Conservation (phyloP, 2,329 filamentous ascomycete species). For the Trichoderma endophyticum region DNA sequence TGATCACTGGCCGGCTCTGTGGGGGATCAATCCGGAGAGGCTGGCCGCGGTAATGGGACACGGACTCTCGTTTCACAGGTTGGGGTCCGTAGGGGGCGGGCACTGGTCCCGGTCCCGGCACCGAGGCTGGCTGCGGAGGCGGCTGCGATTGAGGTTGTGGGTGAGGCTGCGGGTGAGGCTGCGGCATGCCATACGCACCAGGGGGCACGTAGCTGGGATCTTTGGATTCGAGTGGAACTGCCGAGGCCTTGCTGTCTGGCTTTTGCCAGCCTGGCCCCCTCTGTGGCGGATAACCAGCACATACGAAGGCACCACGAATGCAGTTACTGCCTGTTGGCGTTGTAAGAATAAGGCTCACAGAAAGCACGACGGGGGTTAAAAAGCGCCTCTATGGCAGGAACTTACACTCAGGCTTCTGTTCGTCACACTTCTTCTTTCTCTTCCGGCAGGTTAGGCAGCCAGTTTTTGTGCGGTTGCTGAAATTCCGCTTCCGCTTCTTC, state of each 20-base stretch:
- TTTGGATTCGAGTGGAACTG: constrained; percentile 80
- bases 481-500: constrained; percentile 74
- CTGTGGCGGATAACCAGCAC: constrained; percentile 84
- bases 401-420: constrained; percentile 88
- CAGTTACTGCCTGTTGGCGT: constrained; percentile 73
- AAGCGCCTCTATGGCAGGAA: constrained; percentile 21
- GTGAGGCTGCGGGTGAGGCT: constrained; percentile 3
- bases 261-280: constrained; percentile 72
- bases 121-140: constrained; percentile 1
- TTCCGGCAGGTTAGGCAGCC: constrained; percentile 88
- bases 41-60: constrained; percentile 60
- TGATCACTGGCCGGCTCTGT: constrained; percentile 52
- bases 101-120: background rate
- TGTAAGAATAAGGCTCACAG: constrained; percentile 17
- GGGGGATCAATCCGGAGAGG: constrained; percentile 61
- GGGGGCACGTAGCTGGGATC: constrained; percentile 63
- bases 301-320: constrained; percentile 82
- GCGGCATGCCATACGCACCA: constrained; percentile 60
- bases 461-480: constrained; percentile 94
- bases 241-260: constrained; percentile 63
- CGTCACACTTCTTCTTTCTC: constrained; percentile 98
- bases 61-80: constrained; percentile 51
- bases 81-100: constrained; percentile 32
- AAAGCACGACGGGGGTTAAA: background rate
- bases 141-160: constrained; percentile 9